Conservation (phyloP, 805 yeast species). For the Wickerhamiella sergipiensis region DNA sequence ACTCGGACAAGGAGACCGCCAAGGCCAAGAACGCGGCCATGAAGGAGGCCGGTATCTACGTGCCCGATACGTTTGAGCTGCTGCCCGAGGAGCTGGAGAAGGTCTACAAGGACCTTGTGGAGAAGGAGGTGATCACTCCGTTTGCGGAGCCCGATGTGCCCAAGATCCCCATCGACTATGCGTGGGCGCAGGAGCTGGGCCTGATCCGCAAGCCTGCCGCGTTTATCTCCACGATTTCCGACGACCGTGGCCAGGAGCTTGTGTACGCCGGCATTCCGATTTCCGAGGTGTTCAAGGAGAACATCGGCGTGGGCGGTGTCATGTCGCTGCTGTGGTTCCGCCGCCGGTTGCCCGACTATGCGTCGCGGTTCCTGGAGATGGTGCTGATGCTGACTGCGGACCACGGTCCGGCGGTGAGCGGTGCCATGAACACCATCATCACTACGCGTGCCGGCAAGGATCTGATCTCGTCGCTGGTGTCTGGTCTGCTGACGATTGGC, state of each 20-base stretch:
- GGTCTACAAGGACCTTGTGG: conserved; percentile 68
- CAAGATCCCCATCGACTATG: conserved; percentile 34
- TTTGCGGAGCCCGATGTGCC: conserved; percentile 32
- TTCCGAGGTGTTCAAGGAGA: conserved; percentile 34
- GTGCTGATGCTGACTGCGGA: conserved; percentile 37
- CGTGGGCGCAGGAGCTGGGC: conserved; percentile 37
- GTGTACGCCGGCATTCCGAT: conserved; percentile 35
- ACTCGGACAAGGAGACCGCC: conserved; percentile 59
- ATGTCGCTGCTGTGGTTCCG: conserved; percentile 36
- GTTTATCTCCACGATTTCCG: conserved; percentile 34
- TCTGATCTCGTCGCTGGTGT: conserved; percentile 31
- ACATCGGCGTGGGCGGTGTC: conserved; percentile 35
- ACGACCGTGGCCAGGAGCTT: conserved; percentile 35
- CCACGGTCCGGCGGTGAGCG: conserved; percentile 36
- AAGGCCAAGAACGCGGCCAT: conserved; percentile 57
- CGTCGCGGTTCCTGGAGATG: conserved; percentile 34
- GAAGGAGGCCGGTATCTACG: conserved; percentile 86
- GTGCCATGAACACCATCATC: conserved; percentile 36
- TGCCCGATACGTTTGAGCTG: conserved; percentile 59
- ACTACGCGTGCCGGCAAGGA: conserved; percentile 37
- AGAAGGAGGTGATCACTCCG: conserved; percentile 27
- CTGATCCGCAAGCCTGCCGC: conserved; percentile 35
- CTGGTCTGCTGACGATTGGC: conserved; percentile 33
- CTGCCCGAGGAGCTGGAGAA: conserved; percentile 27
- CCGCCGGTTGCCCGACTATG: conserved; percentile 31